A percentile compares a stretch with the other conserved stretches of the same genome.
Conservation (phyloP, 2,329 filamentous ascomycete genomes). For the Penicillium sp. region DNA sequence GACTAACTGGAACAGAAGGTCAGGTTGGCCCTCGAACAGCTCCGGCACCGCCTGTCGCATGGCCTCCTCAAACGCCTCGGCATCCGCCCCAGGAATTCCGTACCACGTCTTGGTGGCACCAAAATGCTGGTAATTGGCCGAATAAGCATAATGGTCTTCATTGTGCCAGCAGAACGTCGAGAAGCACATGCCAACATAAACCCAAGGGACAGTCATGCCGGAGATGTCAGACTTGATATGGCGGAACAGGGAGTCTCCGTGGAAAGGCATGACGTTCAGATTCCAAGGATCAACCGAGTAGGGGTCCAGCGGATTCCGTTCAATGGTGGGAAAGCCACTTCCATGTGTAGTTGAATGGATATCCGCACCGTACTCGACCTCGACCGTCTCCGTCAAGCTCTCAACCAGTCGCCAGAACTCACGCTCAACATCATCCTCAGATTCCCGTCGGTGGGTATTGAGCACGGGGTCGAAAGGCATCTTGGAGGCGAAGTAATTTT, state of each 20-base stretch:
- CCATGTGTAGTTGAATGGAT: conserved; percentile 97
- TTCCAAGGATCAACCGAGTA: conserved; percentile 94
- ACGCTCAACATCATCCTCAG: conserved; percentile 88
- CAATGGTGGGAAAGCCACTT: conserved; percentile 89
- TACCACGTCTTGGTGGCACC: conserved; percentile 99
- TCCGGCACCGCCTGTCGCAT: conserved; percentile 94
- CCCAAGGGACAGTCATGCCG: conserved; percentile 97
- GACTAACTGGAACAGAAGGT: conserved; percentile 93
- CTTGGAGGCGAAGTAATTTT: conserved; percentile 82
- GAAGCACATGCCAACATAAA: conserved; percentile 99
- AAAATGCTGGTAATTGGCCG: conserved; percentile 96
- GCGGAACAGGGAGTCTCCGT: conserved; percentile 83
- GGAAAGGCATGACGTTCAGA: conserved; percentile 79
- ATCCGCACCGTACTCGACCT: conserved; percentile 95
- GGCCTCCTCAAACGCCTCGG: conserved; percentile 86
- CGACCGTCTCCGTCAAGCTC: conserved; percentile 88
- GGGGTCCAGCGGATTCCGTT: conserved; percentile 75
- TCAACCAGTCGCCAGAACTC: too few species aligned
- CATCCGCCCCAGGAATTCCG: conserved; percentile 86
- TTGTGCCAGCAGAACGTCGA: conserved; percentile 99
- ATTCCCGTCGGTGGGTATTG: conserved; percentile 70
- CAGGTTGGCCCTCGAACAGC: conserved; percentile 91
- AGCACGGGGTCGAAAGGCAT: conserved; percentile 78
- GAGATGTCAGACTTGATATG: conserved; percentile 98
- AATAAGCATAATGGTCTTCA: conserved; percentile 96